These are phyloP conservation scores for Pinus albicaulis DNA, from an alignment of 75 land plant species.

Conservation along the genomic window DNA sequence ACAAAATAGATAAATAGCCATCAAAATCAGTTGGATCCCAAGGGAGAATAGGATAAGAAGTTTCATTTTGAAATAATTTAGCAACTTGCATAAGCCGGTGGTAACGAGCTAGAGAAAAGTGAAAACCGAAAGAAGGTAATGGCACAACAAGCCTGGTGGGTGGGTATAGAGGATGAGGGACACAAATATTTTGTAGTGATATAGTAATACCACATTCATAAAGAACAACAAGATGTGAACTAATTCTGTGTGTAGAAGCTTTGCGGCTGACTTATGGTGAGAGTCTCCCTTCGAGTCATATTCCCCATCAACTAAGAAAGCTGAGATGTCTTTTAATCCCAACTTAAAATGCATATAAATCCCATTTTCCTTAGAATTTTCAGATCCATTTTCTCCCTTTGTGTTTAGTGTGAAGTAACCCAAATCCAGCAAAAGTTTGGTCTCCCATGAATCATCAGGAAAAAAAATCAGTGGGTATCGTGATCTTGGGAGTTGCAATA, in stretches of 20 bases:
- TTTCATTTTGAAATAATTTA: conserved; percentile 57
- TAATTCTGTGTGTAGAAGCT: conserved; percentile 3
- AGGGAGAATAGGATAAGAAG: conserved; percentile 31
- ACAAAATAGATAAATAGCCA: conserved; percentile 76
- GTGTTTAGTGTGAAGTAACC: conserved; percentile 79
- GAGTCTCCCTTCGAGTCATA: conserved; percentile 56
- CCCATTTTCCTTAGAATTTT: conserved; percentile 46
- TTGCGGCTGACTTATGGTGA: conserved; percentile 1
- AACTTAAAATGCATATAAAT: conserved; percentile 83
- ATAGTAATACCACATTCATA: conserved; percentile 87
- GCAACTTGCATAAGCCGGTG: conserved; percentile 91
- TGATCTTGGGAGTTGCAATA: conserved; percentile 98
- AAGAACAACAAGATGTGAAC: conserved; percentile 62
- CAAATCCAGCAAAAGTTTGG: conserved; percentile 88
- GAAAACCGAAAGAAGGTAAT: conserved; percentile 83
- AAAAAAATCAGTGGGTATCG: conserved; percentile 87
- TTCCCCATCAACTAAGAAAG: conserved; percentile 92
- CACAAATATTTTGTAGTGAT: conserved; percentile 47
- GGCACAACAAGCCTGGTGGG: conserved; percentile 79
- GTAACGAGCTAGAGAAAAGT: conserved; percentile 97
- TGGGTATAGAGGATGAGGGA: conserved; percentile 76
- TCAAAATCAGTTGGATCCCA: conserved; percentile 95
- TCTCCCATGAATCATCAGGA: conserved; percentile 64
- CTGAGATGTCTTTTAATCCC: conserved; percentile 86
- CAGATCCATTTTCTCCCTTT: conserved; percentile 41